Conservation (phyloP, 2,329 filamentous ascomycete species). For the Hymenoscyphus scutula region DNA sequence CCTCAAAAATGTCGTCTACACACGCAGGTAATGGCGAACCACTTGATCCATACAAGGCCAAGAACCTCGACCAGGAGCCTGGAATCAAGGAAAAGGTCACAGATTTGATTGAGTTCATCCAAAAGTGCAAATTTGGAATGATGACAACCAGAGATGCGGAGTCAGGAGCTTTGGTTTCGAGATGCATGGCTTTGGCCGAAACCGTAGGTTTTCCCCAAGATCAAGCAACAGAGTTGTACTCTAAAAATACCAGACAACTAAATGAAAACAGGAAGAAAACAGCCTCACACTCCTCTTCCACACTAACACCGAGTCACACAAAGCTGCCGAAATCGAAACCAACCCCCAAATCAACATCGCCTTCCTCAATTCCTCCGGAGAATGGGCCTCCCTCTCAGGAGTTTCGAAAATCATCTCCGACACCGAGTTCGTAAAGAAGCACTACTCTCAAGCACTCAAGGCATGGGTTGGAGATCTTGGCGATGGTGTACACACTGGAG, state of each 20-base stretch:
- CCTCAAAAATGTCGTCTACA: conserved; percentile 7
- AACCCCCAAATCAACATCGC: conserved; percentile 77
- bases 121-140: conserved; percentile 79
- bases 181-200: conserved; percentile 81
- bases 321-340: conserved; percentile 74
- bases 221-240: not conserved
- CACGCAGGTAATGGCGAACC: conserved; percentile 4
- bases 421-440: conserved; percentile 64
- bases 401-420: conserved; percentile 68
- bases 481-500: conserved; percentile 80
- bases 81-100: conserved; percentile 72
- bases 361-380: conserved; percentile 72
- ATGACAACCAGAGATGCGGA: conserved; percentile 73
- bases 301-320: conserved; percentile 86
- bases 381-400: conserved; percentile 88
- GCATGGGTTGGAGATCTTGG: conserved; percentile 85
- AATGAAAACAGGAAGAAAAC: conserved; percentile 60
- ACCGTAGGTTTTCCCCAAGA: conserved; percentile 51
- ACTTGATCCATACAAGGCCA: conserved; percentile 67
- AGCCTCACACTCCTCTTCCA: conserved; percentile 85
- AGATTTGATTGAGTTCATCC: conserved; percentile 69
- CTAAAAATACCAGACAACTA: not conserved
- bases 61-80: conserved; percentile 60
- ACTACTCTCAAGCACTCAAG: conserved; percentile 72
- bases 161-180: conserved; percentile 68